phyloP scores from a whole-genome alignment of 495 filamentous ascomycete genomes.

The Patellaria atrata region DNA sequence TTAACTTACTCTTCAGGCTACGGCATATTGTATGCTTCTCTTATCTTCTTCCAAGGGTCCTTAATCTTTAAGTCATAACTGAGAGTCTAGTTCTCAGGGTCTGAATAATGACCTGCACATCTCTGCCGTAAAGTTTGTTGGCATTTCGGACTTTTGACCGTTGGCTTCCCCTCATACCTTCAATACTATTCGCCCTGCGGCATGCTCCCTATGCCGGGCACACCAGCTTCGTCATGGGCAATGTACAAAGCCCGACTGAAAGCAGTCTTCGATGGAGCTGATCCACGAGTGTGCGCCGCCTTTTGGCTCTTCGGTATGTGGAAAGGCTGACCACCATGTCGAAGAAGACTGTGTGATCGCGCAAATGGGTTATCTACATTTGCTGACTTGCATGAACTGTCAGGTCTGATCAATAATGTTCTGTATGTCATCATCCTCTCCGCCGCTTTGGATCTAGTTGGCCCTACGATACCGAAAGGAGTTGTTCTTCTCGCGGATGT shows the following conservation, averaged over 20 bases:
- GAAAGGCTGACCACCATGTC: background rate
- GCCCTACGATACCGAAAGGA: conserved; percentile 67
- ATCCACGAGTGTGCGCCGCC: conserved; percentile 58
- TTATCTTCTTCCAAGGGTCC: too few relatives aligned
- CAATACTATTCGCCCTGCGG: conserved; percentile 5
- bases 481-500: conserved; percentile 89
- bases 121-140: too few relatives aligned
- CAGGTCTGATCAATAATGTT: conserved; percentile 93
- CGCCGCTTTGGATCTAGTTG: conserved; percentile 90
- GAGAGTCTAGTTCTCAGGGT: too few relatives aligned
- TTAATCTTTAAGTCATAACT: too few relatives aligned
- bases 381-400: conserved; percentile 1
- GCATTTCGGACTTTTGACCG: too few relatives aligned
- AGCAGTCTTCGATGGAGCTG: conserved; percentile 48
- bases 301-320: conserved; percentile 89
- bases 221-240: conserved; percentile 61
- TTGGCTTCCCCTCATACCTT: background rate
- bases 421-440: conserved; percentile 95
- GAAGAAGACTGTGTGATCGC: background rate
- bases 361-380: background rate
- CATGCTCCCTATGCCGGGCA: conserved; percentile 55
- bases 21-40: too few relatives aligned
- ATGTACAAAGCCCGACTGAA: conserved; percentile 50
- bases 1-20: too few relatives aligned
- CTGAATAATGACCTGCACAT: too few relatives aligned